A percentile compares a stretch with the other conserved stretches of the same genome.
These are phyloP conservation scores for Sarocladium kiliense DNA, from an alignment of 2,329 filamentous ascomycete genomes.

Conservation along the genomic window DNA sequence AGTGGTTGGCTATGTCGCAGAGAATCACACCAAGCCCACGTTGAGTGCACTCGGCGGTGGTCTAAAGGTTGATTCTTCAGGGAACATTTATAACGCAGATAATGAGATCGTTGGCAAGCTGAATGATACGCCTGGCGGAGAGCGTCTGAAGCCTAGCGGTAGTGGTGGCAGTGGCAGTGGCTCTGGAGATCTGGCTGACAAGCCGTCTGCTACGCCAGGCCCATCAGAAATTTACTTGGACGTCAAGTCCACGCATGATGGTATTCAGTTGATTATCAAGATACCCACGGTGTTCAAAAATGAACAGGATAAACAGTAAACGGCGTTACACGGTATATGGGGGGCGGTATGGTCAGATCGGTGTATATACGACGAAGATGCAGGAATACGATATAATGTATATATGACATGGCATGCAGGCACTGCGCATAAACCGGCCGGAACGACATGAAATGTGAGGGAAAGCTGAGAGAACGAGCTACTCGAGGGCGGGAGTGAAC, in stretches of 20 bases:
- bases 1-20: slow-evolving; percentile 69
- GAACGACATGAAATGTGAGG: too few relatives aligned
- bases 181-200: slow-evolving; percentile 13
- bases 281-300: slow-evolving; percentile 51
- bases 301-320: slow-evolving; percentile 10
- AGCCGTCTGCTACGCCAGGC: slow-evolving; percentile 31
- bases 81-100: slow-evolving; percentile 52
- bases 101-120: slow-evolving; percentile 59
- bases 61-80: slow-evolving; percentile 50
- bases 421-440: too few relatives aligned
- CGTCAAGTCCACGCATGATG: slow-evolving; percentile 52
- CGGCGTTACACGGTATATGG: background rate
- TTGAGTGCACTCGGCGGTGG: slow-evolving; percentile 47
- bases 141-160: background rate
- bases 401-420: background rate
- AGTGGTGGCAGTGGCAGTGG: slow-evolving; percentile 2
- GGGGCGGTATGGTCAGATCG: too few relatives aligned
- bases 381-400: background rate
- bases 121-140: slow-evolving; percentile 31
- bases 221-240: slow-evolving; percentile 53
- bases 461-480: too few relatives aligned
- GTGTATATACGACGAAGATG: background rate
- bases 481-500: background rate
- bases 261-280: slow-evolving; percentile 52
- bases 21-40: slow-evolving; percentile 46